Evolutionary conservation across 257 asterid genomes (phyloP).

Genomic region (Solanum ahanhuiri): DNA sequence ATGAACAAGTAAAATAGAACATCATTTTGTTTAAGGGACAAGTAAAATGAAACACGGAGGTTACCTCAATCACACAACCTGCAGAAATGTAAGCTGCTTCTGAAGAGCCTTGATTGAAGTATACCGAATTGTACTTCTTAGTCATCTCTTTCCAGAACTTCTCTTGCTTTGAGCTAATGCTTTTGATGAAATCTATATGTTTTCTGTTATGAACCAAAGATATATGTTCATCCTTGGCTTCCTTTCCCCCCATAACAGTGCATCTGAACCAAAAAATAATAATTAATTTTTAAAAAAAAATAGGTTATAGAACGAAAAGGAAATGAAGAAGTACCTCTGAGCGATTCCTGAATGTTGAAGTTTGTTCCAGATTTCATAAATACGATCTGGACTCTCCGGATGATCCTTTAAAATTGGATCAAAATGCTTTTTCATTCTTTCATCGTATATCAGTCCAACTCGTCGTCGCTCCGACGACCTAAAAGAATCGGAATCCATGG

Average conservation of each 20-base stretch:
- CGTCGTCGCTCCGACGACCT: constrained; percentile 22
- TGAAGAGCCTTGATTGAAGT: constrained; percentile 84
- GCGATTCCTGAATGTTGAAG: constrained; percentile 57
- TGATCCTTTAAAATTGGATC: constrained; percentile 37
- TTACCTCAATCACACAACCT: constrained; percentile 86
- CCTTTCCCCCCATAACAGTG: constrained; percentile 50
- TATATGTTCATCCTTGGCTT: constrained; percentile 50
- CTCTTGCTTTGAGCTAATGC: constrained; percentile 39
- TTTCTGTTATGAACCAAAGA: constrained; percentile 66
- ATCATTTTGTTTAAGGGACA: not conserved
- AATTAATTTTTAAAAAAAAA: no score
- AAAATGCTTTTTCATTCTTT: constrained; percentile 67
- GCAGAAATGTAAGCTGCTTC: constrained; percentile 92
- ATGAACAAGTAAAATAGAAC: not conserved
- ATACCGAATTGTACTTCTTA: constrained; percentile 55
- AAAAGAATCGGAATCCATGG: not conserved
- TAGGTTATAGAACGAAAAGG: not conserved
- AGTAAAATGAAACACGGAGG: not conserved
- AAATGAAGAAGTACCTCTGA: constrained; percentile 31
- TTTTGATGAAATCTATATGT: constrained; percentile 59
- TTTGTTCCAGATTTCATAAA: constrained; percentile 62
- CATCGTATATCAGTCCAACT: constrained; percentile 80
- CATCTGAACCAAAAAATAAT: constrained; percentile 35
- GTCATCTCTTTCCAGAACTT: constrained; percentile 33
- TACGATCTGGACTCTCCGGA: constrained; percentile 78